These are phyloP conservation scores for Fragaria ananassa DNA, from an alignment of 306 rosid species.

Conservation along the genomic window DNA sequence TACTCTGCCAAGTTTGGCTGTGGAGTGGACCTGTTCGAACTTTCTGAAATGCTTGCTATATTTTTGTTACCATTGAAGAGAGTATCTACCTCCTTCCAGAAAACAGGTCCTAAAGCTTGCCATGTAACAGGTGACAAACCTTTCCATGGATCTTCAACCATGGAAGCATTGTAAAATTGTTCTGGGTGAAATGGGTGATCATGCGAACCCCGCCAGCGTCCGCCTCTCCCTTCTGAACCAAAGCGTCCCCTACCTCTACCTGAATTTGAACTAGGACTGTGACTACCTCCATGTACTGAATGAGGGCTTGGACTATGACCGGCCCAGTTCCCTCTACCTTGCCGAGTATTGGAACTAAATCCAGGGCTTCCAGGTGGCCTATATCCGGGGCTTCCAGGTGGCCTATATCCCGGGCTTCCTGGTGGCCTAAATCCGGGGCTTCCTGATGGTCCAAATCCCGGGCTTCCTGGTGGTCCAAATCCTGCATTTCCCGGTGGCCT, in stretches of 20 bases:
- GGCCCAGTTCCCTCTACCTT: constrained; percentile 32
- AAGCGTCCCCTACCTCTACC: constrained; percentile 54
- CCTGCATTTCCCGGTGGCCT: neutral
- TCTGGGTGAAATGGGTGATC: constrained; percentile 32
- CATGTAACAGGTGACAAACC: constrained; percentile 13
- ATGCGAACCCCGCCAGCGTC: constrained; percentile 45
- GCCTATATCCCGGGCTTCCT: neutral
- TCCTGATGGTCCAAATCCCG: constrained; percentile 11
- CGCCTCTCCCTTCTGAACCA: constrained; percentile 47
- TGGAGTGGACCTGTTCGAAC: constrained; percentile 36
- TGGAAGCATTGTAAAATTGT: constrained; percentile 53
- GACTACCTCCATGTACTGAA: constrained; percentile 42
- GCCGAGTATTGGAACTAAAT: constrained; percentile 38
- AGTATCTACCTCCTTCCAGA: constrained; percentile 35
- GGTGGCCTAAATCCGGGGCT: constrained; percentile 16
- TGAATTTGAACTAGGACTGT: constrained; percentile 32
- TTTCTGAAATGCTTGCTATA: constrained; percentile 35
- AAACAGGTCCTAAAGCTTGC: constrained; percentile 38
- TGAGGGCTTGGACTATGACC: constrained; percentile 43
- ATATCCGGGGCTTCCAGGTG: constrained; percentile 20
- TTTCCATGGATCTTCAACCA: constrained; percentile 94
- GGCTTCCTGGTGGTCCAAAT: neutral
- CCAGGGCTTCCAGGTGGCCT: constrained; percentile 1
- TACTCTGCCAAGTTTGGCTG: constrained; percentile 88
- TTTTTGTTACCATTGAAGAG: constrained; percentile 22